Evolutionary conservation across 768 basidiomycete species (phyloP).

Genomic region (Lactifluus pinguis): DNA sequence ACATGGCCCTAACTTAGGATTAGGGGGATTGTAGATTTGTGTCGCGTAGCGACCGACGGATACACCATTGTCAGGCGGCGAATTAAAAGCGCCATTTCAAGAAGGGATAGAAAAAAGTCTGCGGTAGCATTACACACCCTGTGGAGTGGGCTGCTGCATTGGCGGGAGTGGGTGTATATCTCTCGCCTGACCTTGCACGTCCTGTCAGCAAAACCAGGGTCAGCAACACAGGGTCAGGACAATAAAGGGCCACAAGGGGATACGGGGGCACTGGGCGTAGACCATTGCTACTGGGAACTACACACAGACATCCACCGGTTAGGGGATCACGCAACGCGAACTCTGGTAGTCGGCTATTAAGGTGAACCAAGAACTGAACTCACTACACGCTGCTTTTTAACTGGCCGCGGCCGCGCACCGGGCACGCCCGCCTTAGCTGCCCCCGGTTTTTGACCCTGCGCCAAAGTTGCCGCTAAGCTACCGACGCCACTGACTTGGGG

Average conservation of each 20-base stretch:
- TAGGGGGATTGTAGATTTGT: background rate
- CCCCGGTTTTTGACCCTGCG: slow-evolving; percentile 1
- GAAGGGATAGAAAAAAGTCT: background rate
- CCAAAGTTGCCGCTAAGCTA: background rate
- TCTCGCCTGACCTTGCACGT: slow-evolving; percentile 19
- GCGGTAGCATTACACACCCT: slow-evolving; percentile 14
- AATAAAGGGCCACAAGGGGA: background rate
- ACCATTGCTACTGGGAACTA: background rate
- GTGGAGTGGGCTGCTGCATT: slow-evolving; percentile 20
- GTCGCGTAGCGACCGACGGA: background rate
- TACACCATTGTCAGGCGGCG: background rate
- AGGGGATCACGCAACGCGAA: background rate
- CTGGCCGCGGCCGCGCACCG: slow-evolving; percentile 18
- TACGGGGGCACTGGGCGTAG: background rate
- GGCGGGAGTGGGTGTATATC: slow-evolving; percentile 17
- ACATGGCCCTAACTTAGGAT: background rate
- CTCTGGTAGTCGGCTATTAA: background rate
- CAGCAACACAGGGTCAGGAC: background rate
- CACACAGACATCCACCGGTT: background rate
- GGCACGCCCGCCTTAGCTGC: slow-evolving; percentile 17
- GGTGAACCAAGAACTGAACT: slow-evolving; percentile 1
- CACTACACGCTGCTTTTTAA: slow-evolving; percentile 20
- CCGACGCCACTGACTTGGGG: background rate
- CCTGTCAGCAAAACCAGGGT: slow-evolving; percentile 5
- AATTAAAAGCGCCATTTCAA: slow-evolving; percentile 1